Evolutionary conservation across 139 green algal species (phyloP).

Genomic region (Volvox africanus): DNA sequence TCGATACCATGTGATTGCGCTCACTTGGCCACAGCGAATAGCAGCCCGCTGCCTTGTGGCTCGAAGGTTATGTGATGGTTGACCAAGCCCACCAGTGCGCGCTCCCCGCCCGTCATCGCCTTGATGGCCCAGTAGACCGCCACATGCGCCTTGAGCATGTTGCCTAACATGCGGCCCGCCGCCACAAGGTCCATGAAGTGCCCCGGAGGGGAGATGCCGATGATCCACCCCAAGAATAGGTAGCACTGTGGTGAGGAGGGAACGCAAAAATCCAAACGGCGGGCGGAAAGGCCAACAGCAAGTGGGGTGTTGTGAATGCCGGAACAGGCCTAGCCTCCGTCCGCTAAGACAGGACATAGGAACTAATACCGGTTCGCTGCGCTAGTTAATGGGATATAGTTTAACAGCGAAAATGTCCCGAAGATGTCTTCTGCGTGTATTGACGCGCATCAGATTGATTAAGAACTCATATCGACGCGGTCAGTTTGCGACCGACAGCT

Average conservation of each 20-base stretch:
- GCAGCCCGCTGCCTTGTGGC: conserved; percentile 34
- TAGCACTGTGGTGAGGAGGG: conserved; percentile 47
- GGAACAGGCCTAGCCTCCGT: no score
- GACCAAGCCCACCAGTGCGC: conserved; percentile 67
- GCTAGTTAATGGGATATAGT: no score
- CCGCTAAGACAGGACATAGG: no score
- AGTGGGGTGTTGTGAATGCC: no score
- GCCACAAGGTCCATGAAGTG: conserved; percentile 58
- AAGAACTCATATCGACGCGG: no score
- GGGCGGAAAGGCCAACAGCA: no score
- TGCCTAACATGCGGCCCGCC: conserved; percentile 47
- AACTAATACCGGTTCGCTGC: no score
- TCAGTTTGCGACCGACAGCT: no score
- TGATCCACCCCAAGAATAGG: conserved; percentile 77
- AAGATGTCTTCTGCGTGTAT: no score
- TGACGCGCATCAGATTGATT: no score
- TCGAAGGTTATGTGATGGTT: conserved; percentile 76
- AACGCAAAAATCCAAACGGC: not conserved
- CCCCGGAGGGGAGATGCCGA: conserved; percentile 79
- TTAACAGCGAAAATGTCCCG: no score
- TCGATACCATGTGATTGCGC: conserved; percentile 2
- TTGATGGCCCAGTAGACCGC: conserved; percentile 82
- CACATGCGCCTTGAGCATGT: conserved; percentile 59
- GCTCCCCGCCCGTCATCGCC: conserved; percentile 50
- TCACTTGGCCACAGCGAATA: conserved; percentile 53